phyloP scores from a whole-genome alignment of 2,329 filamentous ascomycete genomes.

The Scedosporium aurantiacum region DNA sequence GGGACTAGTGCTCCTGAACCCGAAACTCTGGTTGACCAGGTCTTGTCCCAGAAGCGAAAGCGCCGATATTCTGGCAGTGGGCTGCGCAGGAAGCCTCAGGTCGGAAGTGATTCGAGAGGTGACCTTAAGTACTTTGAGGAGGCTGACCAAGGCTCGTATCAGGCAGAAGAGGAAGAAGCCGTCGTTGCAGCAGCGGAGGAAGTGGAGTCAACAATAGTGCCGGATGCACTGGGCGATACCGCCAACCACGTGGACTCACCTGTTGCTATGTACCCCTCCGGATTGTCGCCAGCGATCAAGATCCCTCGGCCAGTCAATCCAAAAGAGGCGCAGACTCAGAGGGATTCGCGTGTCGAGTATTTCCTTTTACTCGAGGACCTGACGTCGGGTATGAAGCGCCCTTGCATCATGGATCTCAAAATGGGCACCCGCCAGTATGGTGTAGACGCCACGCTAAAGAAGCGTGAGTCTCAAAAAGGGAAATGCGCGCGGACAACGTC shows the following conservation, averaged over 20 bases:
- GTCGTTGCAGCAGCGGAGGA: neutral
- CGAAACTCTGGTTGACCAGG: conserved; percentile 37
- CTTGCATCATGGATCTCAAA: conserved; percentile 94
- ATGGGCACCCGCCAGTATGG: conserved; percentile 98
- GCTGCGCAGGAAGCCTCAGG: conserved; percentile 60
- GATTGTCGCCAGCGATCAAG: conserved; percentile 16
- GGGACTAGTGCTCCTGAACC: conserved; percentile 56
- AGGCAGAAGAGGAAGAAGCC: conserved; percentile 38
- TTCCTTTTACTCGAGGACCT: conserved; percentile 91
- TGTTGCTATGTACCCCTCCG: neutral
- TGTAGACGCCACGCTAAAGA: conserved; percentile 82
- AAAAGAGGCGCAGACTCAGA: conserved; percentile 60
- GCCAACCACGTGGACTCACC: conserved; percentile 4
- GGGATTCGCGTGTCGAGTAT: conserved; percentile 66
- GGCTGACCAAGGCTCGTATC: conserved; percentile 73
- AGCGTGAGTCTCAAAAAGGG: conserved; percentile 80
- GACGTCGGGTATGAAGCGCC: conserved; percentile 90
- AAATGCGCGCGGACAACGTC: conserved; percentile 93
- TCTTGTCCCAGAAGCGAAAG: conserved; percentile 35
- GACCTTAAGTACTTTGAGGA: conserved; percentile 85
- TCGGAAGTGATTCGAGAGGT: conserved; percentile 60
- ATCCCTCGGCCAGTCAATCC: conserved; percentile 59
- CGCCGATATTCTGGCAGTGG: conserved; percentile 83
- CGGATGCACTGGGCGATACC: conserved; percentile 8
- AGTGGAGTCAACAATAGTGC: conserved; percentile 7